Conservation (phyloP, 495 filamentous ascomycete species). For the Parathielavia hyrcaniae region DNA sequence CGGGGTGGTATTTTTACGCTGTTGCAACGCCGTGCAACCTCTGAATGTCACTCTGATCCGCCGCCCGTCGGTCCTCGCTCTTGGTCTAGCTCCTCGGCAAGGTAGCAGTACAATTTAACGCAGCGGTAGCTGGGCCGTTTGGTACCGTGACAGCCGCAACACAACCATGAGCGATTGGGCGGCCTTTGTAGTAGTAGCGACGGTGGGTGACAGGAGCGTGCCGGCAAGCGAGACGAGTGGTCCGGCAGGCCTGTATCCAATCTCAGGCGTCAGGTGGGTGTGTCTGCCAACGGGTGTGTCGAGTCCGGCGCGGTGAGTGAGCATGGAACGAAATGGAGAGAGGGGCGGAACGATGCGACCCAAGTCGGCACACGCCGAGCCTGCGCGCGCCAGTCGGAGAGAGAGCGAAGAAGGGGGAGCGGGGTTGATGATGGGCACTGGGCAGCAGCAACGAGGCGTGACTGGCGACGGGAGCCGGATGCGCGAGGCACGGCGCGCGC, state of each 20-base stretch:
- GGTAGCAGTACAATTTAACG: constrained; percentile 1
- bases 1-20: constrained; percentile 24
- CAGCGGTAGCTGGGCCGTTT: constrained; percentile 29
- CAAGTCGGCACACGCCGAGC: not conserved
- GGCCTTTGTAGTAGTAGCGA: constrained; percentile 31
- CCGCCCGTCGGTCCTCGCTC: constrained; percentile 11
- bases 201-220: constrained; percentile 21
- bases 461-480: constrained; percentile 13
- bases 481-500: constrained; percentile 15
- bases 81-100: constrained; percentile 6
- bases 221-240: constrained; percentile 19
- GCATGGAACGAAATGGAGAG: constrained; percentile 6
- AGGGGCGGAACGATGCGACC: not conserved
- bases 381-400: constrained; percentile 5
- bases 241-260: constrained; percentile 19
- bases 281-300: constrained; percentile 10
- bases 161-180: constrained; percentile 25
- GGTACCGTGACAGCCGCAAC: constrained; percentile 24
- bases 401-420: not conserved
- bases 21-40: constrained; percentile 35
- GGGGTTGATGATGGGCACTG: not conserved
- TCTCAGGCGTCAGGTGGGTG: no score
- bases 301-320: constrained; percentile 4
- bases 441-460: constrained; percentile 8
- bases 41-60: constrained; percentile 31